Conservation (phyloP, 2,329 filamentous ascomycete species). For the Juglanconis juglandina region DNA sequence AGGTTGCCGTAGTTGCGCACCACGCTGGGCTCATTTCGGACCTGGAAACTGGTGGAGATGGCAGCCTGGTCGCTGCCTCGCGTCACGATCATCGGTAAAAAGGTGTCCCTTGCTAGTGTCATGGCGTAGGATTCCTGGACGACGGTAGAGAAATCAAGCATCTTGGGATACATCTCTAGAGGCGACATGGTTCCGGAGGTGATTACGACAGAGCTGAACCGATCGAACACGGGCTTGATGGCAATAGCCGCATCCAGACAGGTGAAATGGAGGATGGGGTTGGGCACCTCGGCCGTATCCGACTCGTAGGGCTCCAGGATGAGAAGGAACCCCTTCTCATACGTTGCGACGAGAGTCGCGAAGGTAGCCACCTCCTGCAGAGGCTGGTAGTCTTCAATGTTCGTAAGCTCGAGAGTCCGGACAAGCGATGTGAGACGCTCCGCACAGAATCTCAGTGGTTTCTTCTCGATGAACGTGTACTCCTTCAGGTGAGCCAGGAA, state of each 20-base stretch:
- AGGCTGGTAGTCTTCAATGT: conserved; percentile 96
- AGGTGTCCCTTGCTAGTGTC: conserved; percentile 91
- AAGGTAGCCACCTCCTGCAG: conserved; percentile 97
- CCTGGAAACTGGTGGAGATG: conserved; percentile 90
- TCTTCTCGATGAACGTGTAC: conserved; percentile 95
- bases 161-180: conserved; percentile 97
- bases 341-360: conserved; percentile 91
- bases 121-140: conserved; percentile 97
- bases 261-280: conserved; percentile 94
- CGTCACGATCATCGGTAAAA: conserved; percentile 96
- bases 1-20: conserved; percentile 94
- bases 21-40: conserved; percentile 93
- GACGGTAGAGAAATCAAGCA: conserved; percentile 89
- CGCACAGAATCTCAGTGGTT: conserved; percentile 89
- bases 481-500: conserved; percentile 92
- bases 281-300: conserved; percentile 90
- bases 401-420: conserved; percentile 89
- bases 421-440: conserved; percentile 93
- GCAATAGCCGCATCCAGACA: conserved; percentile 96
- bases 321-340: conserved; percentile 91
- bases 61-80: conserved; percentile 90
- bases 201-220: conserved; percentile 97
- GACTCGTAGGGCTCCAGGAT: conserved; percentile 98
- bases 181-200: conserved; percentile 97
- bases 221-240: conserved; percentile 95